Evolutionary conservation across 192 early-diverging fungal genomes (phyloP).

Genomic region (Jimgerdemannia lactiflua): DNA sequence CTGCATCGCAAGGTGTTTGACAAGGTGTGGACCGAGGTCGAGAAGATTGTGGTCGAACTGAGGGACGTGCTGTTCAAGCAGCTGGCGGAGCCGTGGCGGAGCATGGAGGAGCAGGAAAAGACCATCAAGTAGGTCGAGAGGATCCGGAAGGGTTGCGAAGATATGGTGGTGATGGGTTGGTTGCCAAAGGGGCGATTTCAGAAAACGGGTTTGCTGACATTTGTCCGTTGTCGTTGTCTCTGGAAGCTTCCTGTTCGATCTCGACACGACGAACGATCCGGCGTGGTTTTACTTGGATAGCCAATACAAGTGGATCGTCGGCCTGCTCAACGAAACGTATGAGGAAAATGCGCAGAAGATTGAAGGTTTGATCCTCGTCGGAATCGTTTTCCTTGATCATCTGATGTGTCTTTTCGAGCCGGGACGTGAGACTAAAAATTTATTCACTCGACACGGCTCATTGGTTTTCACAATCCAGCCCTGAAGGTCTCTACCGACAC

Average conservation of each 20-base stretch:
- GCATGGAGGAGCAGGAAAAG: constrained; percentile 88
- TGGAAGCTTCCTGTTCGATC: constrained; percentile 63
- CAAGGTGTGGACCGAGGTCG: constrained; percentile 92
- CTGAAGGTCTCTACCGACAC: constrained; percentile 11
- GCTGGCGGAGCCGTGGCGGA: constrained; percentile 70
- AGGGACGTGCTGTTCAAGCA: constrained; percentile 72
- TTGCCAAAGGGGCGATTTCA: not conserved
- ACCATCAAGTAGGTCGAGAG: constrained; percentile 66
- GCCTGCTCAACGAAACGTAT: constrained; percentile 70
- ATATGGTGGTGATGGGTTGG: not conserved
- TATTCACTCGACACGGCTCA: not conserved
- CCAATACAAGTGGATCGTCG: constrained; percentile 85
- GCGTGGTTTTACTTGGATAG: constrained; percentile 86
- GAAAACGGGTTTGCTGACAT: not conserved
- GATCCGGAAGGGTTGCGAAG: not conserved
- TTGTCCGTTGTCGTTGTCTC: not conserved
- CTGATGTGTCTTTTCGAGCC: too few species aligned
- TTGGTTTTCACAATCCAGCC: not conserved
- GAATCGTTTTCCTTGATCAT: too few species aligned
- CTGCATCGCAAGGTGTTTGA: constrained; percentile 78
- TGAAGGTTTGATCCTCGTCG: not conserved
- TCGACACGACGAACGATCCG: constrained; percentile 82
- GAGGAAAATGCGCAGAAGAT: constrained; percentile 50
- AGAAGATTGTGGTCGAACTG: constrained; percentile 72
- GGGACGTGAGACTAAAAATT: not conserved